These are phyloP conservation scores for Botrytis paeoniae DNA, from an alignment of 2,329 filamentous ascomycete genomes.

Conservation along the genomic window DNA sequence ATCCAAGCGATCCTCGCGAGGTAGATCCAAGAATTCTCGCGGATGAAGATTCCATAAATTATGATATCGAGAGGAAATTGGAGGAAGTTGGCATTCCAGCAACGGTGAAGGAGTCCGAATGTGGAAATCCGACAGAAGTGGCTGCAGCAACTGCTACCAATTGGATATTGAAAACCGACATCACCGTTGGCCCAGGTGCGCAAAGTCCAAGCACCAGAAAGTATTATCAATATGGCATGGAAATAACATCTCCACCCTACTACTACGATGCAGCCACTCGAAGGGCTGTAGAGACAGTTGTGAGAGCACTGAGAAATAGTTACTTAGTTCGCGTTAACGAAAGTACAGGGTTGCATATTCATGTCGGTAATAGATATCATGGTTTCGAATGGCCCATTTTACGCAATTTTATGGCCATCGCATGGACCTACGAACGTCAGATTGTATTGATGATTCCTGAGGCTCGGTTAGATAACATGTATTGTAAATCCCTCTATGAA, in stretches of 20 bases:
- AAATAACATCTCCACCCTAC: neutral
- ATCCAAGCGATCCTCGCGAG: conserved; percentile 1
- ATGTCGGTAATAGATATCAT: conserved; percentile 33
- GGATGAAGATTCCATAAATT: neutral
- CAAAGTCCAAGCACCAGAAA: neutral
- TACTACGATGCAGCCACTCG: neutral
- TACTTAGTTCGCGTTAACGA: conserved; percentile 31
- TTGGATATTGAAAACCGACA: neutral
- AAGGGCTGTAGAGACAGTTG: conserved; percentile 16
- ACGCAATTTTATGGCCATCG: conserved; percentile 35
- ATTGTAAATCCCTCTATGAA: neutral
- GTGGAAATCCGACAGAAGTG: neutral
- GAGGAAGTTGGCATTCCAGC: neutral
- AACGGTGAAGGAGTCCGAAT: neutral
- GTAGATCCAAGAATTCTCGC: neutral
- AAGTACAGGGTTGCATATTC: conserved; percentile 35
- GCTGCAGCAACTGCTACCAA: neutral
- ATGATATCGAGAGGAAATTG: neutral
- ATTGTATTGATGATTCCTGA: conserved; percentile 17
- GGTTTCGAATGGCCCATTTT: conserved; percentile 30
- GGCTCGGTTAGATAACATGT: neutral
- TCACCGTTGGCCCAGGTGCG: neutral
- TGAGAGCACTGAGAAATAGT: conserved; percentile 14
- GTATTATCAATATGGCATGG: neutral
- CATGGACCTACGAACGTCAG: conserved; percentile 33